These are phyloP conservation scores for Xylaria sp. DNA, from an alignment of 2,329 filamentous ascomycete species.

Conservation along the genomic window DNA sequence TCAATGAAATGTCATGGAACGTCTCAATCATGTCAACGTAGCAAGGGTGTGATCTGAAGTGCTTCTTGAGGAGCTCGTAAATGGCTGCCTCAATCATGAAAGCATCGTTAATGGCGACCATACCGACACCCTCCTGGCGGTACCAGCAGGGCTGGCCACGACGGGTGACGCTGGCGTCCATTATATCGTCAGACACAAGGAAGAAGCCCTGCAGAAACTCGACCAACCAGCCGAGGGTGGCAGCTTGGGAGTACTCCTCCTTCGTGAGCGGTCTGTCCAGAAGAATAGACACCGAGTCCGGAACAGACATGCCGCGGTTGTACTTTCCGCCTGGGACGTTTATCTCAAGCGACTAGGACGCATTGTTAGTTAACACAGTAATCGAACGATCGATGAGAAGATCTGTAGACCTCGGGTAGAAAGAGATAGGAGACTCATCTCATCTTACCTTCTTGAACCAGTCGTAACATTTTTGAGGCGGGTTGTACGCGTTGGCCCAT, in stretches of 20 bases:
- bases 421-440: neutral
- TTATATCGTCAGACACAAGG: constrained; percentile 97
- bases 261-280: constrained; percentile 64
- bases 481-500: constrained; percentile 74
- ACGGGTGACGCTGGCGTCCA: constrained; percentile 93
- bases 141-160: constrained; percentile 97
- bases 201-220: constrained; percentile 99
- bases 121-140: constrained; percentile 78
- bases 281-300: constrained; percentile 81
- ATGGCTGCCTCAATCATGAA: constrained; percentile 92
- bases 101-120: constrained; percentile 96
- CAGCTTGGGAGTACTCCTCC: constrained; percentile 82
- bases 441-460: constrained; percentile 75
- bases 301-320: constrained; percentile 97
- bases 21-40: constrained; percentile 93
- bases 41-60: constrained; percentile 79
- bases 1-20: constrained; percentile 89
- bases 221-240: constrained; percentile 92
- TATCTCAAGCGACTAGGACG: constrained; percentile 64
- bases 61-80: constrained; percentile 87
- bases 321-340: constrained; percentile 95
- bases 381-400: neutral
- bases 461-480: constrained; percentile 71
- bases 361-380: constrained; percentile 4
- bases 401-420: neutral